These are phyloP conservation scores for Solanum virginianum DNA, from an alignment of 257 asterid species.

Conservation along the genomic window DNA sequence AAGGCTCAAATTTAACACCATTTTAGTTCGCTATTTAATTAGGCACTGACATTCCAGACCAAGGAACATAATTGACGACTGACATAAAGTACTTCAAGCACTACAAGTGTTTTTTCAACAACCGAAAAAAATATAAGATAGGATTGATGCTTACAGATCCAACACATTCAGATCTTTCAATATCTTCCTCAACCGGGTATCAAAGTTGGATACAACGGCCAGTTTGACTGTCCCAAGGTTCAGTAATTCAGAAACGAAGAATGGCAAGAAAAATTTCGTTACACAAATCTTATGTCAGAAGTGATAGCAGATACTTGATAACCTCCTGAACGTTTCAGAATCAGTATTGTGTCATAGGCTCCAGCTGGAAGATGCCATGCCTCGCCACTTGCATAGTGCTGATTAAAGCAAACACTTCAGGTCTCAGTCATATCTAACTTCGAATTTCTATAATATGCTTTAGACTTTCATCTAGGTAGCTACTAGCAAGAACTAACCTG, in stretches of 20 bases:
- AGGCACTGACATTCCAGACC: neutral
- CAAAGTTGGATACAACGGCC: constrained; percentile 94
- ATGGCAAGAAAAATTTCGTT: neutral
- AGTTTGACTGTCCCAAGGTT: constrained; percentile 55
- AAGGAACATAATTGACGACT: neutral
- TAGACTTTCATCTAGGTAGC: neutral
- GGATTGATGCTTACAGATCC: constrained; percentile 49
- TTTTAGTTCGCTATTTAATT: neutral
- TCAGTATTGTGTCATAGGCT: constrained; percentile 51
- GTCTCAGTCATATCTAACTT: neutral
- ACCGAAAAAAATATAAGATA: neutral
- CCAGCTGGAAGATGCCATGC: constrained; percentile 94
- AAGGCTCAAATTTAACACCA: neutral
- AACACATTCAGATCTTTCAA: constrained; percentile 65
- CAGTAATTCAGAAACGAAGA: constrained; percentile 7
- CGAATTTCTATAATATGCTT: neutral
- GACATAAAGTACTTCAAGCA: neutral
- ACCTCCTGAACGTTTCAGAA: constrained; percentile 82
- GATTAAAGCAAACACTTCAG: constrained; percentile 5
- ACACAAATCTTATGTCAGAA: neutral
- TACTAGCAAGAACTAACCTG: constrained; percentile 28
- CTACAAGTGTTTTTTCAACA: neutral
- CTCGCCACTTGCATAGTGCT: constrained; percentile 84
- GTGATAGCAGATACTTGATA: constrained; percentile 16
- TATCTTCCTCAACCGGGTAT: constrained; percentile 83